These are phyloP conservation scores for Prototheca wickerhamii DNA, from an alignment of 163 green algal species.

Conservation along the genomic window DNA sequence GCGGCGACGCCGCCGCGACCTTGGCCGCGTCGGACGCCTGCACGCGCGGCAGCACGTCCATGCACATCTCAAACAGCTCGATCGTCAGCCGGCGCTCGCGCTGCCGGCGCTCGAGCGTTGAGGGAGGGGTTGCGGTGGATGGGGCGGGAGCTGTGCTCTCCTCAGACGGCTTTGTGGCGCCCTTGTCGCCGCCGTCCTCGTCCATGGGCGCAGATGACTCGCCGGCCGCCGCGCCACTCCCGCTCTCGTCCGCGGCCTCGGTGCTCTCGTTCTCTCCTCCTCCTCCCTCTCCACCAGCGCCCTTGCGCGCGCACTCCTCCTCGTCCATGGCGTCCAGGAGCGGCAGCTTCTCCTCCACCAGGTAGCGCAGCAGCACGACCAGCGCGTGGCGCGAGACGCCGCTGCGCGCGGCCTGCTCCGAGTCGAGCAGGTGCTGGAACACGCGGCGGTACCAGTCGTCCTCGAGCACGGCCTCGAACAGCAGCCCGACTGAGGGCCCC, in stretches of 20 bases:
- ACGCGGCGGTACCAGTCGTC: constrained; percentile 53
- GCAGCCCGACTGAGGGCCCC: constrained; percentile 36
- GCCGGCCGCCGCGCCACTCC: too few relatives aligned
- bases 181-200: too few relatives aligned
- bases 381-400: constrained; percentile 44
- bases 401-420: constrained; percentile 16
- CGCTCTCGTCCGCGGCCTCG: too few relatives aligned
- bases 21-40: constrained; percentile 14
- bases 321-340: constrained; percentile 44
- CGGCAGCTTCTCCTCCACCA: constrained; percentile 52
- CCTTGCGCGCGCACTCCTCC: constrained; percentile 9
- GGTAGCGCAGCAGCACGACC: constrained; percentile 45
- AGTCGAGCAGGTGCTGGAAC: constrained; percentile 39
- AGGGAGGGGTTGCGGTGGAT: too few relatives aligned
- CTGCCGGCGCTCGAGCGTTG: too few relatives aligned
- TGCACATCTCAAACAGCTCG: constrained; percentile 46
- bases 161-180: too few relatives aligned
- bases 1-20: constrained; percentile 2
- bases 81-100: constrained; percentile 55
- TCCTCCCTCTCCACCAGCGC: too few relatives aligned
- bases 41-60: constrained; percentile 24
- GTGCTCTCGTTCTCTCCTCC: too few relatives aligned
- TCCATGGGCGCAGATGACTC: too few relatives aligned
- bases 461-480: constrained; percentile 48
- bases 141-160: too few relatives aligned